Evolutionary conservation across 495 filamentous ascomycete species (phyloP).

Genomic region (Parathielavia appendiculata): DNA sequence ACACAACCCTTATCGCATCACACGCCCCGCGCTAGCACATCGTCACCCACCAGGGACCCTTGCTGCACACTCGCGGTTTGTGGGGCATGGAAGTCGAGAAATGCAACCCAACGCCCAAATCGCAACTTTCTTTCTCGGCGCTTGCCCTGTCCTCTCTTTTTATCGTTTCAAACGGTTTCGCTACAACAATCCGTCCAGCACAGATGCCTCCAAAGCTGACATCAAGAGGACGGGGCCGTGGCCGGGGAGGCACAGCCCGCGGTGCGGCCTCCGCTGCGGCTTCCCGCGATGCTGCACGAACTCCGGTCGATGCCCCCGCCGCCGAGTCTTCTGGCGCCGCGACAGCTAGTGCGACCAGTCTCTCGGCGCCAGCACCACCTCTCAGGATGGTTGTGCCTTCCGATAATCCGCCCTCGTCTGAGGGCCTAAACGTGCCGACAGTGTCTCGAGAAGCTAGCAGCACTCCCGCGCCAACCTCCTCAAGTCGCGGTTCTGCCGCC

Average conservation of each 20-base stretch:
- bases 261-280: constrained; percentile 13
- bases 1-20: constrained; percentile 13
- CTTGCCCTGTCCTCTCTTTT: neutral
- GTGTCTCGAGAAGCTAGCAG: constrained; percentile 4
- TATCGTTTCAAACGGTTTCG: neutral
- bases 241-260: constrained; percentile 17
- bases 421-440: neutral
- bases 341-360: neutral
- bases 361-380: constrained; percentile 5
- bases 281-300: constrained; percentile 7
- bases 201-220: constrained; percentile 19
- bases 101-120: constrained; percentile 15
- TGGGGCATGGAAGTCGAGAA: constrained; percentile 15
- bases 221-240: constrained; percentile 17
- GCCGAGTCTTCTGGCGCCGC: constrained; percentile 3
- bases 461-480: constrained; percentile 2
- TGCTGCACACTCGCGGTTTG: neutral
- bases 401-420: neutral
- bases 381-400: constrained; percentile 3
- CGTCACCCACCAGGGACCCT: constrained; percentile 10
- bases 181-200: neutral
- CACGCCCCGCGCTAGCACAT: constrained; percentile 6
- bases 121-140: constrained; percentile 6
- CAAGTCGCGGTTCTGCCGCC: constrained; percentile 12
- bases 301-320: neutral